Evolutionary conservation across 768 basidiomycete genomes (phyloP).

Genomic region (Rhodotorula paludigena): DNA sequence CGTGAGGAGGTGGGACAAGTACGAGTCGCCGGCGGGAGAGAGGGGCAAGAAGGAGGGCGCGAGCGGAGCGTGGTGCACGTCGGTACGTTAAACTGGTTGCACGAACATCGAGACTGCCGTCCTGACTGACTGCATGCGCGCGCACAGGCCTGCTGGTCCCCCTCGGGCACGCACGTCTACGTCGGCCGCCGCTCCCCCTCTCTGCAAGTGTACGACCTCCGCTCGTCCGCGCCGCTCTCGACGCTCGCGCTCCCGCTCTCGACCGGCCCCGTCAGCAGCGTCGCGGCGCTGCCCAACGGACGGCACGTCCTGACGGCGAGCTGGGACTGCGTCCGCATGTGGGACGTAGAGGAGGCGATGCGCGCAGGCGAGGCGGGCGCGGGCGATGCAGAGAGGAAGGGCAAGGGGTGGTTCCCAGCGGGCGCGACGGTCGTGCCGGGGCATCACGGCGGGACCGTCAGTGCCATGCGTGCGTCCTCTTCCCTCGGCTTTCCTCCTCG

Average conservation of each 20-base stretch:
- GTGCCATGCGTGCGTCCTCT: constrained; percentile 73
- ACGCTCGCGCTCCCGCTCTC: constrained; percentile 48
- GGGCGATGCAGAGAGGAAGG: constrained; percentile 55
- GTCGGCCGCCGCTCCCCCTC: constrained; percentile 85
- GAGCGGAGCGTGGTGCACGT: constrained; percentile 74
- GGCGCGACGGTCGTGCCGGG: constrained; percentile 88
- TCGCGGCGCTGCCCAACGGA: constrained; percentile 87
- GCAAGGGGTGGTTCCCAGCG: not conserved
- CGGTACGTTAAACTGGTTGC: constrained; percentile 62
- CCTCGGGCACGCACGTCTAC: constrained; percentile 78
- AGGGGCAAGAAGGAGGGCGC: not conserved
- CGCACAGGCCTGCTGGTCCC: constrained; percentile 84
- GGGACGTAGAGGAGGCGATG: constrained; percentile 74
- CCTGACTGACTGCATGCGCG: not conserved
- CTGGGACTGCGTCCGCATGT: constrained; percentile 83
- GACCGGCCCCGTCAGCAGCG: constrained; percentile 85
- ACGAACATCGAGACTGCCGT: no score
- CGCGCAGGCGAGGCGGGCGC: constrained; percentile 52
- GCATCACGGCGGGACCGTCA: constrained; percentile 89
- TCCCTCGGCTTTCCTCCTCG: not conserved
- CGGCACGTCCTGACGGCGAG: constrained; percentile 86
- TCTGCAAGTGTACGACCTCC: constrained; percentile 90
- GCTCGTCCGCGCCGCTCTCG: constrained; percentile 54
- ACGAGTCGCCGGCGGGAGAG: not conserved
- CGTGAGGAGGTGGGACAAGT: constrained; percentile 9